Conservation (phyloP, 2,329 filamentous ascomycete species). For the Colletotrichum karsti region DNA sequence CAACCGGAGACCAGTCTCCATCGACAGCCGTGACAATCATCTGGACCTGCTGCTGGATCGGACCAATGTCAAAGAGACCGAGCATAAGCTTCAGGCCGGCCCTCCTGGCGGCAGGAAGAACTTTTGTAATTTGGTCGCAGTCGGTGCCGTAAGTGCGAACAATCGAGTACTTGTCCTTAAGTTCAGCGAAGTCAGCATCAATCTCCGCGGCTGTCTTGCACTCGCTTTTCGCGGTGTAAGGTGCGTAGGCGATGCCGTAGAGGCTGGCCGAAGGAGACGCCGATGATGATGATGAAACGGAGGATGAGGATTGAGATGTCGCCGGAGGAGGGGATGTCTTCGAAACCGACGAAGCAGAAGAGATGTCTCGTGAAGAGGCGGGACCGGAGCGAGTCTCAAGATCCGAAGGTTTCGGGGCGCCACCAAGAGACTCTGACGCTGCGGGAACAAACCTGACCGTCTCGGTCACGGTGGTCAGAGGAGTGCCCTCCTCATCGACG, state of each 20-base stretch:
- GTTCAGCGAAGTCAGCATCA: conserved; percentile 67
- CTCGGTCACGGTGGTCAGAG: conserved; percentile 53
- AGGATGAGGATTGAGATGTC: neutral
- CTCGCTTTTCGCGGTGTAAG: conserved; percentile 57
- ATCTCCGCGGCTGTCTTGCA: conserved; percentile 76
- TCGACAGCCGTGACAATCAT: conserved; percentile 67
- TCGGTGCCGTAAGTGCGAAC: conserved; percentile 84
- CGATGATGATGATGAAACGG: neutral
- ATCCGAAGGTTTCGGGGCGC: neutral
- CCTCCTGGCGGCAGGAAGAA: conserved; percentile 69
- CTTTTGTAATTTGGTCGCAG: conserved; percentile 75
- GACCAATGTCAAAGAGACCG: conserved; percentile 73
- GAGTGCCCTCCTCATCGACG: conserved; percentile 65
- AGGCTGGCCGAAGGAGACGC: neutral
- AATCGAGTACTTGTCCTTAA: conserved; percentile 63
- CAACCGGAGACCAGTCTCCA: conserved; percentile 73
- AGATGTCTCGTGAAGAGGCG: neutral
- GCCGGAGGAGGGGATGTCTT: neutral
- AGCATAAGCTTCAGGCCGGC: conserved; percentile 76
- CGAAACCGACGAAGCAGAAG: neutral
- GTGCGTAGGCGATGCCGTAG: conserved; percentile 58
- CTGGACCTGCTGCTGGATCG: conserved; percentile 64
- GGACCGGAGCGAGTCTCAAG: conserved; percentile 10
- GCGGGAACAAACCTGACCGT: conserved; percentile 41
- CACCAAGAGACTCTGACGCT: neutral